These are phyloP conservation scores for Kurtzmaniella cleridarum DNA, from an alignment of 805 yeast genomes.

Conservation along the genomic window DNA sequence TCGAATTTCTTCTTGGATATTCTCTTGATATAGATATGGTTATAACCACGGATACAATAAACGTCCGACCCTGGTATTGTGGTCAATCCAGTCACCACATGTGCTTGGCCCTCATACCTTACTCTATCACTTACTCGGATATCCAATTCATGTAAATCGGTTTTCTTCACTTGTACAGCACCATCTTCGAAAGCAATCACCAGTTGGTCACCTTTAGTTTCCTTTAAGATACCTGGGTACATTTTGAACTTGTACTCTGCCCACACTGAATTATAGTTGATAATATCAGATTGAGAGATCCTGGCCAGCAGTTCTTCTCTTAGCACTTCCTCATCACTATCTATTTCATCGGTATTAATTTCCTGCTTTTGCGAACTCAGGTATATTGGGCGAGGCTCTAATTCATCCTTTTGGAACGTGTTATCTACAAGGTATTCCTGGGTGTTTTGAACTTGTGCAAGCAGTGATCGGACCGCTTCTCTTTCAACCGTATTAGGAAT, in stretches of 20 bases:
- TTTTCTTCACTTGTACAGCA: conserved; percentile 24
- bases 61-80: conserved; percentile 21
- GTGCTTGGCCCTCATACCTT: conserved; percentile 21
- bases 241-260: conserved; percentile 43
- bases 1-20: conserved; percentile 14
- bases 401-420: conserved; percentile 3
- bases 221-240: conserved; percentile 44
- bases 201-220: conserved; percentile 20
- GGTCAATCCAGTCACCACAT: conserved; percentile 42
- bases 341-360: conserved; percentile 19
- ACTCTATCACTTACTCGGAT: conserved; percentile 54
- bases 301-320: conserved; percentile 9
- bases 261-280: conserved; percentile 41
- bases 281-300: conserved; percentile 9
- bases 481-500: conserved; percentile 18
- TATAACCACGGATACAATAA: conserved; percentile 58
- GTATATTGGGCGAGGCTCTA: not conserved
- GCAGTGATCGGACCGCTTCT: conserved; percentile 6
- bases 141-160: conserved; percentile 44
- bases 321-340: conserved; percentile 6
- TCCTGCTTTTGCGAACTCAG: not conserved
- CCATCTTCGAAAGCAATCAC: conserved; percentile 40
- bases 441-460: conserved; percentile 32
- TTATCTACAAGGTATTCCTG: conserved; percentile 16
- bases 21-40: conserved; percentile 37